Evolutionary conservation across 139 green algal genomes (phyloP).

Genomic region (Pseudopediastrum boryanum): DNA sequence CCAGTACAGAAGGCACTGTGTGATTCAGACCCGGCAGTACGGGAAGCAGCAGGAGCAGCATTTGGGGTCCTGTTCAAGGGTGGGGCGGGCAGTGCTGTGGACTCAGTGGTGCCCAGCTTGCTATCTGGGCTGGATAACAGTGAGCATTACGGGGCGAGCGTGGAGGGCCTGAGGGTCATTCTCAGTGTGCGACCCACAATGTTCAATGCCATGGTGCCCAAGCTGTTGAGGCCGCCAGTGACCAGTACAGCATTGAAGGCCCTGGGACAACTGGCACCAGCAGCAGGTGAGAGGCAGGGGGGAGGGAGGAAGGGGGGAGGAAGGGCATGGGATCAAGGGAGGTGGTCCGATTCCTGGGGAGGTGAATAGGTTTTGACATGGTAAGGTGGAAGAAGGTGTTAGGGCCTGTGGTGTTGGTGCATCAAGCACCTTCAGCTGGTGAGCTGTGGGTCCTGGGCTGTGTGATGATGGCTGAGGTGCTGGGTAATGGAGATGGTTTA

Average conservation of each 20-base stretch:
- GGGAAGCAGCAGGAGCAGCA: constrained; percentile 83
- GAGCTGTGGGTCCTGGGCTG: too few relatives aligned
- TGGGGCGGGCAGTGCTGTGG: constrained; percentile 64
- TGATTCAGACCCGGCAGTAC: constrained; percentile 74
- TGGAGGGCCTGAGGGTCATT: constrained; percentile 90
- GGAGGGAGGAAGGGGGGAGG: too few relatives aligned
- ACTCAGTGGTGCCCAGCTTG: constrained; percentile 84
- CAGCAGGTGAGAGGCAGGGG: constrained; percentile 54
- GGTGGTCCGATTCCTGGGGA: neutral
- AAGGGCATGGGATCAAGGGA: neutral
- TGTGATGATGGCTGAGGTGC: too few relatives aligned
- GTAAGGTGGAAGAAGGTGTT: too few relatives aligned
- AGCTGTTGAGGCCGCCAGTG: constrained; percentile 70
- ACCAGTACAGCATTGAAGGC: constrained; percentile 55
- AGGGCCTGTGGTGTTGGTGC: neutral
- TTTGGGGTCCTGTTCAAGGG: constrained; percentile 88
- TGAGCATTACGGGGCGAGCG: constrained; percentile 52
- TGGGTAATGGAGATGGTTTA: too few relatives aligned
- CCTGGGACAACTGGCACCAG: constrained; percentile 76
- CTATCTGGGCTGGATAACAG: constrained; percentile 67
- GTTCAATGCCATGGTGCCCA: constrained; percentile 79
- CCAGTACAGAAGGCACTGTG: constrained; percentile 80
- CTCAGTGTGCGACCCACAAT: constrained; percentile 77
- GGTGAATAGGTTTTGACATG: too few relatives aligned
- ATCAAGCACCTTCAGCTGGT: too few relatives aligned